Percentiles rank a stretch among this genome's conserved stretches.
phyloP scores from a whole-genome alignment of 2,329 filamentous ascomycete genomes.

The Trichophyton verrucosum region DNA sequence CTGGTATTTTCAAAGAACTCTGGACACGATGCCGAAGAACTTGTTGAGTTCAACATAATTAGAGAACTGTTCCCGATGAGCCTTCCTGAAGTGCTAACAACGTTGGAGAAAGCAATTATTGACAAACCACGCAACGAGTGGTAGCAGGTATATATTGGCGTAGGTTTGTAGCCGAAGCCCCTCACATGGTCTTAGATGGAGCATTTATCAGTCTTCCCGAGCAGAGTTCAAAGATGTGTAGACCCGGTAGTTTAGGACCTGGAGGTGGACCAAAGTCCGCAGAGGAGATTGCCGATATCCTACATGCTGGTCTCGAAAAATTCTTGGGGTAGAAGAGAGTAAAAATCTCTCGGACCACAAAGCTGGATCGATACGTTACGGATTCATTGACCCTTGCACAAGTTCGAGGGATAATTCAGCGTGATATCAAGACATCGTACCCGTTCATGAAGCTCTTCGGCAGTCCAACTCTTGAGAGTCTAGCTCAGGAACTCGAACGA shows the following conservation, averaged over 20 bases:
- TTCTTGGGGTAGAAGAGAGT: not conserved
- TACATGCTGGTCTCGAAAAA: not conserved
- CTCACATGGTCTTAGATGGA: not conserved
- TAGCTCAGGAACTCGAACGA: not conserved
- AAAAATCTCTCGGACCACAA: not conserved
- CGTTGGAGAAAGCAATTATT: not conserved
- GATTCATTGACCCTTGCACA: not conserved
- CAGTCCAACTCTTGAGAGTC: not conserved
- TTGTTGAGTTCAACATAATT: too few relatives aligned
- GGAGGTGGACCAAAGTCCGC: not conserved
- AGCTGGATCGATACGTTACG: not conserved
- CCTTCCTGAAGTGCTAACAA: not conserved
- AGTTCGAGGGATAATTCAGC: not conserved
- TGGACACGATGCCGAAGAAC: not conserved
- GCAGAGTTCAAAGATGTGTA: not conserved
- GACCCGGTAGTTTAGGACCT: not conserved
- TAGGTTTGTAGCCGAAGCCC: not conserved
- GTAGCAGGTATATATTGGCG: not conserved
- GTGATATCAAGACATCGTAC: not conserved
- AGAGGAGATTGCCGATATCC: not conserved
- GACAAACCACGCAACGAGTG: not conserved
- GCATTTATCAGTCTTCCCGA: not conserved
- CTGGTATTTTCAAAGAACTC: not conserved
- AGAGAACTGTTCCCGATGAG: too few relatives aligned
- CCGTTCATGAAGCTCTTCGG: not conserved